Evolutionary conservation across 2,329 filamentous ascomycete genomes (phyloP).

Genomic region (Nothophaeocryptopus gaeumannii): DNA sequence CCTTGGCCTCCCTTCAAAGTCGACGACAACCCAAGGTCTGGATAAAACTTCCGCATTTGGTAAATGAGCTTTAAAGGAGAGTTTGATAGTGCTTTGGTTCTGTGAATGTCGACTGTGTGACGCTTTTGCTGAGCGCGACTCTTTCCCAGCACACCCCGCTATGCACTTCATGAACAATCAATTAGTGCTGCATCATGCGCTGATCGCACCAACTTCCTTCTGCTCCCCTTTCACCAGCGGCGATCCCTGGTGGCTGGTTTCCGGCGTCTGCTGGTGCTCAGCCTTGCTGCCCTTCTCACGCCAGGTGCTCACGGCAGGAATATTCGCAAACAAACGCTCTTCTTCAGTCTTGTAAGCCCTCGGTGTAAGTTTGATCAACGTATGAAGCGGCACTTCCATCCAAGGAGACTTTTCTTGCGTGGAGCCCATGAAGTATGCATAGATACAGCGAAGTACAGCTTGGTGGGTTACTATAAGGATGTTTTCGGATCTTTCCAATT

Average conservation of each 20-base stretch:
- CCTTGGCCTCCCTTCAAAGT: no score
- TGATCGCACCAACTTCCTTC: not conserved
- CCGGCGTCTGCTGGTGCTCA: slow-evolving; percentile 63
- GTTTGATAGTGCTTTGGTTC: no score
- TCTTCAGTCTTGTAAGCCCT: slow-evolving; percentile 92
- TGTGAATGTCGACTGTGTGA: no score
- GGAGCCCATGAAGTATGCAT: slow-evolving; percentile 98
- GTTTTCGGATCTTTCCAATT: slow-evolving; percentile 91
- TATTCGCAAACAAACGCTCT: slow-evolving; percentile 81
- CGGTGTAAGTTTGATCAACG: slow-evolving; percentile 92
- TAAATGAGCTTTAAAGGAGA: no score
- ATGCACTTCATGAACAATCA: no score
- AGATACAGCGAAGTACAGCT: slow-evolving; percentile 93
- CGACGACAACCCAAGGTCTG: no score
- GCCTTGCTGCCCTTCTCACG: slow-evolving; percentile 88
- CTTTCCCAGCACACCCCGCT: no score
- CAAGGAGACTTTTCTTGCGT: slow-evolving; percentile 89
- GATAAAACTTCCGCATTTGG: no score
- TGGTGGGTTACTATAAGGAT: slow-evolving; percentile 98
- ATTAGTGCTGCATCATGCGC: no score
- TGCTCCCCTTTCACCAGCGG: slow-evolving; percentile 21
- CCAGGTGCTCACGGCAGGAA: slow-evolving; percentile 95
- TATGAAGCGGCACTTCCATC: slow-evolving; percentile 98
- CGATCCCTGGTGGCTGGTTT: slow-evolving; percentile 18
- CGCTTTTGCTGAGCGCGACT: no score